phyloP scores from a whole-genome alignment of 345 rosid species.

The Turnera subulata region DNA sequence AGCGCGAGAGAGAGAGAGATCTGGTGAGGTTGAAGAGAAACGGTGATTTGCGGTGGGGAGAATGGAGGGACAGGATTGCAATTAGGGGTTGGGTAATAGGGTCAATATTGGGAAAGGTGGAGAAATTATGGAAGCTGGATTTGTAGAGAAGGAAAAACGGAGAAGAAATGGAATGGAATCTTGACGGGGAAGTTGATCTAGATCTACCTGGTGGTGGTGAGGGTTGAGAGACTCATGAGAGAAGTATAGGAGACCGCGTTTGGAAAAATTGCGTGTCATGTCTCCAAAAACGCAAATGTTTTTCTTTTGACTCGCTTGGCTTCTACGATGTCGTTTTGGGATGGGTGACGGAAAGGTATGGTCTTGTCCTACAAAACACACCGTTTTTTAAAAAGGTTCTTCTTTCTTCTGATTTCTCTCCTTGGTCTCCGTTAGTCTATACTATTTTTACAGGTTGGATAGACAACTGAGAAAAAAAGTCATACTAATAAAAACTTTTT shows the following conservation, averaged over 20 bases:
- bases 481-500: no score
- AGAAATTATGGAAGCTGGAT: background rate
- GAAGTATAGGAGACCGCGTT: no score
- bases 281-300: background rate
- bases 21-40: background rate
- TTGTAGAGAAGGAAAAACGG: background rate
- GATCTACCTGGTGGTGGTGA: background rate
- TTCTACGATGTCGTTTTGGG: background rate
- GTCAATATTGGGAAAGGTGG: background rate
- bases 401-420: no score
- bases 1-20: background rate
- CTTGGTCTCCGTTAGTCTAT: no score
- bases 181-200: background rate
- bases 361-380: no score
- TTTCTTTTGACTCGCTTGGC: no score
- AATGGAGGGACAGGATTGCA: background rate
- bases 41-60: background rate
- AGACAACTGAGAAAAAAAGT: no score
- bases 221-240: no score
- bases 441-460: no score
- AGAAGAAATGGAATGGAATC: background rate
- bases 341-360: no score
- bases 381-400: no score
- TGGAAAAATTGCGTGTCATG: background rate
- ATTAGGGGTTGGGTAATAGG: no score